These are phyloP conservation scores for Aspergillus piperis DNA, from an alignment of 2,329 filamentous ascomycete genomes.

Conservation along the genomic window DNA sequence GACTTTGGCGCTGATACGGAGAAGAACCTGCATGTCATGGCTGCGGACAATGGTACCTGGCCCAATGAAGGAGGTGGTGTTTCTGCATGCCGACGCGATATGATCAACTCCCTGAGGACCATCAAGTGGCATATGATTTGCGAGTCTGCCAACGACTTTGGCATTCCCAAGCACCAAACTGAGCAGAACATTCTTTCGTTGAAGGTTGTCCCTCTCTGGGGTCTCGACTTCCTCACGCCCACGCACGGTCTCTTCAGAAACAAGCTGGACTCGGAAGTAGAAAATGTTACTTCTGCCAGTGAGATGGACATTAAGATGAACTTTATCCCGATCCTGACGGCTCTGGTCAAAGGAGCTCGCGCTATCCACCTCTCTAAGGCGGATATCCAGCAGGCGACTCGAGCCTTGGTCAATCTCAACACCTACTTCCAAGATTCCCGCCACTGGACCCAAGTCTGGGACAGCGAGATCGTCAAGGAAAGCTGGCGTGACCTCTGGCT, in stretches of 20 bases:
- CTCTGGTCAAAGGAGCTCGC: conserved; percentile 54
- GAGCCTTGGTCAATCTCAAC: conserved; percentile 53
- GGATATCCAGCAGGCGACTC: conserved; percentile 49
- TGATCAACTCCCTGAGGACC: conserved; percentile 56
- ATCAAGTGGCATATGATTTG: conserved; percentile 59
- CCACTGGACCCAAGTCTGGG: conserved; percentile 53
- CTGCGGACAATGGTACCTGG: conserved; percentile 56
- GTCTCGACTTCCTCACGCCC: conserved; percentile 55
- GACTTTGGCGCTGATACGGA: conserved; percentile 52
- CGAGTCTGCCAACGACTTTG: conserved; percentile 58
- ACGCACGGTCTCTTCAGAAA: conserved; percentile 59
- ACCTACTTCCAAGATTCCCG: conserved; percentile 53
- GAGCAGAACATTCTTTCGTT: conserved; percentile 58
- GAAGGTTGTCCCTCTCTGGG: conserved; percentile 58
- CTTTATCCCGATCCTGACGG: conserved; percentile 56
- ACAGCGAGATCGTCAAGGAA: conserved; percentile 46
- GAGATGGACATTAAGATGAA: conserved; percentile 53
- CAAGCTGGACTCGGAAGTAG: conserved; percentile 54
- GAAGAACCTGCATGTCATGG: conserved; percentile 54
- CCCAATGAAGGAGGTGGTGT: conserved; percentile 57
- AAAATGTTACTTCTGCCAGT: conserved; percentile 48
- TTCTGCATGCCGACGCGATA: conserved; percentile 57
- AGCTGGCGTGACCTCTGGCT: conserved; percentile 53
- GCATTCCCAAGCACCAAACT: conserved; percentile 57
- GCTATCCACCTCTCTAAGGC: conserved; percentile 46